These are phyloP conservation scores for Bonnemaisonia californica DNA, from an alignment of 31 red algal genomes.

Conservation along the genomic window DNA sequence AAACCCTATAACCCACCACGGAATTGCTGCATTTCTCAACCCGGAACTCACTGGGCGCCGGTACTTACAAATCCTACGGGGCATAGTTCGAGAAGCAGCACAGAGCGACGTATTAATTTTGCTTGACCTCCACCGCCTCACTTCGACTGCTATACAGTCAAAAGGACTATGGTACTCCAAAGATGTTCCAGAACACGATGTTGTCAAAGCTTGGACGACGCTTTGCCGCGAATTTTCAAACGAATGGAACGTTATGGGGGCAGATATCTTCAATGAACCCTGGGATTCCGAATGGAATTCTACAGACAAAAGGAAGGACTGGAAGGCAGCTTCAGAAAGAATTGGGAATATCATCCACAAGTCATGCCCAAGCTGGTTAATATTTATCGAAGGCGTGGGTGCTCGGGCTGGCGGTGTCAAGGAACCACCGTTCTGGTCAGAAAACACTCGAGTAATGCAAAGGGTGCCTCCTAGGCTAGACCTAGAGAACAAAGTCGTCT, in stretches of 20 bases:
- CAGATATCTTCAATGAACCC: conserved; percentile 76
- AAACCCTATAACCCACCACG: conserved; percentile 20
- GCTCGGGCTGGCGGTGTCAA: conserved; percentile 22
- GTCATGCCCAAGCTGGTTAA: conserved; percentile 48
- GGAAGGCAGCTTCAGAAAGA: conserved; percentile 54
- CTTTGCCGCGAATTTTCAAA: conserved; percentile 36
- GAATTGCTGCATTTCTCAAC: conserved; percentile 42
- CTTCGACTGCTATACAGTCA: conserved; percentile 27
- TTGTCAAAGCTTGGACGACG: conserved; percentile 42
- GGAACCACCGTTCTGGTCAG: conserved; percentile 53
- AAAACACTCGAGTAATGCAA: conserved; percentile 50
- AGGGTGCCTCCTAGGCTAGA: conserved; percentile 22
- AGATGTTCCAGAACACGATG: conserved; percentile 23
- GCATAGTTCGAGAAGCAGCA: conserved; percentile 39
- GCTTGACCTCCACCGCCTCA: conserved; percentile 62
- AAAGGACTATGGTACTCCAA: conserved; percentile 65
- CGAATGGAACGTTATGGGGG: conserved; percentile 75
- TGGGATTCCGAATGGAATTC: conserved; percentile 58
- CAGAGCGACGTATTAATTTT: conserved; percentile 63
- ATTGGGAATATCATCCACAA: conserved; percentile 56
- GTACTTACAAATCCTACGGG: conserved; percentile 38
- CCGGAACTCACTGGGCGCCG: conserved; percentile 30
- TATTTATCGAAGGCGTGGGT: conserved; percentile 73
- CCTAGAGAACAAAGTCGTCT: conserved; percentile 47
- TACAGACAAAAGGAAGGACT: conserved; percentile 31